phyloP scores from a whole-genome alignment of 331 rosid genomes.

The Telfairia occidentalis region DNA sequence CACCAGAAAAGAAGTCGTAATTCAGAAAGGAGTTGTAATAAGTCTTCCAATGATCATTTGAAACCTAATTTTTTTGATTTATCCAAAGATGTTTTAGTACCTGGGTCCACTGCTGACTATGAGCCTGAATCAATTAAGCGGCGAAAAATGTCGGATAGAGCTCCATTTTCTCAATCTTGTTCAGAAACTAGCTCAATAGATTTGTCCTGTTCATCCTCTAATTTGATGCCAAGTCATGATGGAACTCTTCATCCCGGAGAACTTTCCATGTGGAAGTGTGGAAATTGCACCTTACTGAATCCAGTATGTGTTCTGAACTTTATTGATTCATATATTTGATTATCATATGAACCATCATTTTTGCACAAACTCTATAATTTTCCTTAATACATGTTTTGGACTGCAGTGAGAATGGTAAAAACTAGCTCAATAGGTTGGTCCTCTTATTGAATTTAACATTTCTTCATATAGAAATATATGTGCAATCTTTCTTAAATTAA shows the following conservation, averaged over 20 bases:
- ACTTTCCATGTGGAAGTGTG: slow-evolving; percentile 60
- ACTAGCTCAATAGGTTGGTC: neutral
- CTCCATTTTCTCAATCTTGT: slow-evolving; percentile 20
- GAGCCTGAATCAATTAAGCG: slow-evolving; percentile 21
- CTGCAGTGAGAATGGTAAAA: neutral
- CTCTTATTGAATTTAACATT: neutral
- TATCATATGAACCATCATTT: neutral
- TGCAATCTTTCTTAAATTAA: neutral
- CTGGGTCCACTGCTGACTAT: slow-evolving; percentile 15
- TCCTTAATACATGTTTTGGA: neutral
- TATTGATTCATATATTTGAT: neutral
- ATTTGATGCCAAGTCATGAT: slow-evolving; percentile 9
- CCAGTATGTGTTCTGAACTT: slow-evolving; percentile 36
- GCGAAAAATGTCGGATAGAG: slow-evolving; percentile 17
- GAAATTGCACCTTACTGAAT: slow-evolving; percentile 69
- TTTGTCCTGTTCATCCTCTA: slow-evolving; percentile 20
- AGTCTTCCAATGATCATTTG: slow-evolving; percentile 22
- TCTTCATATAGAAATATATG: neutral
- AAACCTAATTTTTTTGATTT: slow-evolving; percentile 37
- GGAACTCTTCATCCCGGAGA: slow-evolving; percentile 20
- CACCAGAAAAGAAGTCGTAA: slow-evolving; percentile 44
- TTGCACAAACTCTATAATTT: neutral
- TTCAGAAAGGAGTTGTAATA: slow-evolving; percentile 17
- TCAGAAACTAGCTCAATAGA: slow-evolving; percentile 25
- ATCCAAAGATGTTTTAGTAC: slow-evolving; percentile 23